phyloP scores from a whole-genome alignment of 306 rosid genomes.

The Quercus suber region DNA sequence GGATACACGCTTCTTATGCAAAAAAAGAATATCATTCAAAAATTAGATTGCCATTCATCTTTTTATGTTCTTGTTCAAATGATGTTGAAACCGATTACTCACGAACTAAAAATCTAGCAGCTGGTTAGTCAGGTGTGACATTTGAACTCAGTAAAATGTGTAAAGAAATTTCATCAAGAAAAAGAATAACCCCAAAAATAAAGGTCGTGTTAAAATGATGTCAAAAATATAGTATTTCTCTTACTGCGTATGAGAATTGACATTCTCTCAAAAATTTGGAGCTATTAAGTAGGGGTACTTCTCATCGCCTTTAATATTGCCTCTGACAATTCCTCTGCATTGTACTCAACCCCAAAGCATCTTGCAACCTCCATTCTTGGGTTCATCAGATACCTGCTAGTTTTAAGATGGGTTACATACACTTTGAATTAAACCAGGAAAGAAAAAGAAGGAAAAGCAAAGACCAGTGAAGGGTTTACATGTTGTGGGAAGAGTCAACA shows the following conservation, averaged over 20 bases:
- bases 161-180: background rate
- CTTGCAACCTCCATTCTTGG: constrained; percentile 81
- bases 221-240: background rate
- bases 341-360: constrained; percentile 82
- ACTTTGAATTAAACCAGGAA: constrained; percentile 15
- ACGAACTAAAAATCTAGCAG: background rate
- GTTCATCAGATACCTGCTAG: constrained; percentile 76
- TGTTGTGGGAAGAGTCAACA: constrained; percentile 78
- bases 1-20: background rate
- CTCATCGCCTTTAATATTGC: constrained; percentile 55
- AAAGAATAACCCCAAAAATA: background rate
- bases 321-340: constrained; percentile 61
- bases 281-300: constrained; percentile 33
- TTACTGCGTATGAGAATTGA: background rate
- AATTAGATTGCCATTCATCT: background rate
- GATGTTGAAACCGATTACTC: background rate
- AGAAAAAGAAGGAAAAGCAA: background rate
- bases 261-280: background rate
- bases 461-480: constrained; percentile 47
- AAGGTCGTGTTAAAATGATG: background rate
- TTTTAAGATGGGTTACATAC: constrained; percentile 17
- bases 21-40: background rate
- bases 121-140: background rate
- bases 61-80: background rate
- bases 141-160: background rate